phyloP scores from a whole-genome alignment of 2,329 filamentous ascomycete genomes.

The Sporothrix inflata region DNA sequence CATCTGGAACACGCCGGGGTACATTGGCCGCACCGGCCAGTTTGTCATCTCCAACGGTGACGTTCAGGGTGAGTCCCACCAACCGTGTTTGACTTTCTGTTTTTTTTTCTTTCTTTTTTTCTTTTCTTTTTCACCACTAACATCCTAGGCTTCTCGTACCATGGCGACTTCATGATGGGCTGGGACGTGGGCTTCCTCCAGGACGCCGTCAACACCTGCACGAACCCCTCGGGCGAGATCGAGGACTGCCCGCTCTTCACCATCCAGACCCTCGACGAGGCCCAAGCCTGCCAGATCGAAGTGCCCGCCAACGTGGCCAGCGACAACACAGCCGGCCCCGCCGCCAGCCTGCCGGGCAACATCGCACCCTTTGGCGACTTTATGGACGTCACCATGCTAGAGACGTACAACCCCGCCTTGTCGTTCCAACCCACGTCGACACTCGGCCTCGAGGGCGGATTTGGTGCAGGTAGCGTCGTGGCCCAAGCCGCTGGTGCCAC shows the following conservation, averaged over 20 bases:
- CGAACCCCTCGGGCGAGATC: constrained; percentile 68
- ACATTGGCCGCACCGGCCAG: constrained; percentile 62
- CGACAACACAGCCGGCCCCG: constrained; percentile 63
- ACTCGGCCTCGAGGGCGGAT: constrained; percentile 10
- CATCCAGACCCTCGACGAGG: constrained; percentile 61
- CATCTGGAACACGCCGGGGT: constrained; percentile 75
- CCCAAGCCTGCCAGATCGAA: constrained; percentile 64
- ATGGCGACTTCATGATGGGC: constrained; percentile 79
- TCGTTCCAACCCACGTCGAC: constrained; percentile 30
- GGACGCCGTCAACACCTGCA: constrained; percentile 74
- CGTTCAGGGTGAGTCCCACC: constrained; percentile 58
- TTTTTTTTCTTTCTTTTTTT: neutral
- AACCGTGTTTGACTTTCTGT: neutral
- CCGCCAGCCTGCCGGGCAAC: constrained; percentile 65
- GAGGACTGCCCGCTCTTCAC: constrained; percentile 76
- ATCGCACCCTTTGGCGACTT: constrained; percentile 46
- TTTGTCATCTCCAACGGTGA: constrained; percentile 83
- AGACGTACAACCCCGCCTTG: constrained; percentile 30
- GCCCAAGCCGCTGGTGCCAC: constrained; percentile 20
- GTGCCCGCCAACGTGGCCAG: constrained; percentile 56
- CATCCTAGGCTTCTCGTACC: constrained; percentile 68
- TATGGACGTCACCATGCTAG: constrained; percentile 29
- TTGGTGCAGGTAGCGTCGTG: neutral
- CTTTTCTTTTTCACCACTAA: neutral
- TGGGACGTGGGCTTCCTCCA: constrained; percentile 74